Base-by-base conservation (phyloP, 2,329 filamentous ascomycete species). In the Nothophaeocryptopus gaeumannii region DNA sequence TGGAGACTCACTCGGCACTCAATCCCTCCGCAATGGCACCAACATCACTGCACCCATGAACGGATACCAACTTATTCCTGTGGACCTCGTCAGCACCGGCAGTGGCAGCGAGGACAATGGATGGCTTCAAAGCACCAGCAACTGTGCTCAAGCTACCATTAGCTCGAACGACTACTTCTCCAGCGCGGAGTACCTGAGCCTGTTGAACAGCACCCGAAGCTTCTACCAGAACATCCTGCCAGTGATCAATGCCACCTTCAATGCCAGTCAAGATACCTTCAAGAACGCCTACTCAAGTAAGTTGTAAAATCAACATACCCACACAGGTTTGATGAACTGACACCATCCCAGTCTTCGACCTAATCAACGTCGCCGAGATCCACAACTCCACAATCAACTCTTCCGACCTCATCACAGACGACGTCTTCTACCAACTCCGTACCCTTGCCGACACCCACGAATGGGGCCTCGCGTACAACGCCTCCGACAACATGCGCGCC, bases 31-130 rank as follows among this genome's bases (percentile, higher is more conserved):
- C 61, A 90, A 95, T 68, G 86, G 86, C 42, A 80, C 80, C 15
- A 74, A 71, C 3, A 74, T 91, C 10, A 72, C 82, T 50, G 74
- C 83, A 1, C 89, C 91, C 0, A 72, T 95, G 63, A 76, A 81
- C 53, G 90, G 90, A 20, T 95, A 90, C 67, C 91, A 96, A 70
- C 81, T 93, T 54, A 85, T 95, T 58, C 87, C 88, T 13, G 75
- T 96, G 47, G 79, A 83, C 51, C 73, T 80, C 2, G 76, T 86
- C 26, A 82, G 82, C 67, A 66, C 82, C 10, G 84, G 84, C 46
- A 78, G 75, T 33, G 84, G 84, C 47, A 78, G 75, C 47, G 79
- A 80, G 64, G 73, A 81, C 61, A 70, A 70, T 5, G 72, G 72
- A 45, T 84, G 81, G 82, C 67, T 85, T 30, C 80, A 84, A 62